A percentile compares a stretch with the other conserved stretches of the same genome.
Evolutionary conservation across 2,329 filamentous ascomycete species (phyloP).

Genomic region (Nemania diffusa): DNA sequence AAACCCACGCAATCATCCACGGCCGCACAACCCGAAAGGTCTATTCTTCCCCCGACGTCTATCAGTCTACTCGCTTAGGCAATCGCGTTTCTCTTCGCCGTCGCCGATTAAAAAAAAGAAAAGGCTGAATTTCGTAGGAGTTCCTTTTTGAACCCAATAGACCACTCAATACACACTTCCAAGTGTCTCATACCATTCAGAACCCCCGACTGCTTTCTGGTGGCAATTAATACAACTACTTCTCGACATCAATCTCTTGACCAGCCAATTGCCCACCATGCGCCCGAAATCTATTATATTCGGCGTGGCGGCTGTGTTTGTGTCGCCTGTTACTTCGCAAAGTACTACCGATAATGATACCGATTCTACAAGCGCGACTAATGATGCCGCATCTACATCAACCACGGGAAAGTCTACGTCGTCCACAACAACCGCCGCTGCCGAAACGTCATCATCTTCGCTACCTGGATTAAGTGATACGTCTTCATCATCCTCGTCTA

Average conservation of each 20-base stretch:
- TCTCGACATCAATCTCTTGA: conserved; percentile 21
- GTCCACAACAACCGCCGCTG: conserved; percentile 6
- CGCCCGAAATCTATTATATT: conserved; percentile 43
- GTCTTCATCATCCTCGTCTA: conserved; percentile 32
- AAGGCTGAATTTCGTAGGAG: background rate
- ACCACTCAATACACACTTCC: background rate
- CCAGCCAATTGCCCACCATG: conserved; percentile 39
- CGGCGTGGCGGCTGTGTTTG: conserved; percentile 39
- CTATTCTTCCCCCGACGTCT: conserved; percentile 3
- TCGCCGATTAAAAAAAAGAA: background rate
- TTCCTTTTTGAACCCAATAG: background rate
- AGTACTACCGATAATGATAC: conserved; percentile 26
- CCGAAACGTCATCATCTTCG: conserved; percentile 9
- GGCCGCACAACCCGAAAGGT: conserved; percentile 15
- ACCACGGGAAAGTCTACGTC: conserved; percentile 8
- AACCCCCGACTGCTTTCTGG: background rate
- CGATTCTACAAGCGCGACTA: conserved; percentile 25
- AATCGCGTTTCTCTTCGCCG: background rate
- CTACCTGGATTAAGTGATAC: conserved; percentile 34
- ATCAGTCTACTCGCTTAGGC: conserved; percentile 3
- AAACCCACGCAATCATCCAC: conserved; percentile 12
- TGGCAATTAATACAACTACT: conserved; percentile 9
- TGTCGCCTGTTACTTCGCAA: conserved; percentile 43
- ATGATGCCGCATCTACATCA: conserved; percentile 22
- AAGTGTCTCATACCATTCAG: conserved; percentile 4